Evolutionary conservation across 208 protist species (phyloP).

Genomic region (Histomonas meleagridis): DNA sequence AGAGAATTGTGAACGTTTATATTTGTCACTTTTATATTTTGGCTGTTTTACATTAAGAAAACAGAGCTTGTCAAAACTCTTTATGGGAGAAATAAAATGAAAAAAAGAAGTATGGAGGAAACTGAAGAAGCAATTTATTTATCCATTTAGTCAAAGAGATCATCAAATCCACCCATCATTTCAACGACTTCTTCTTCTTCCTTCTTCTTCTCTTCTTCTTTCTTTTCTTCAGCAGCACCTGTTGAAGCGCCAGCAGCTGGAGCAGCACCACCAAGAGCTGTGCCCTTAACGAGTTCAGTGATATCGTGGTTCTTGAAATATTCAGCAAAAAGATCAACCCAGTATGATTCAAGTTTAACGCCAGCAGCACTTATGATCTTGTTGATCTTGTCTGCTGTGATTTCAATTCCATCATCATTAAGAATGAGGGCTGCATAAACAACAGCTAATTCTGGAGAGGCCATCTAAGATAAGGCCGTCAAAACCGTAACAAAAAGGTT

Average conservation of each 20-base stretch:
- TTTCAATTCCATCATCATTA: slow-evolving; percentile 10
- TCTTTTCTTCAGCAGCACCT: not conserved
- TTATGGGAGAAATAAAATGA: no score
- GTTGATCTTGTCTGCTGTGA: slow-evolving; percentile 22
- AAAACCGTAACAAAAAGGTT: no score
- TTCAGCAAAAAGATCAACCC: slow-evolving; percentile 29
- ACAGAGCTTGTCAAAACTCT: no score
- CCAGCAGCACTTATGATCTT: not conserved
- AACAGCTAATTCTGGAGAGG: slow-evolving; percentile 8
- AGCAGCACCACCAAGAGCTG: not conserved
- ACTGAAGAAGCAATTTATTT: no score
- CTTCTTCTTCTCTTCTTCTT: not conserved
- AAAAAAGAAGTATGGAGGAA: no score
- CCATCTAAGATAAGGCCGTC: not conserved
- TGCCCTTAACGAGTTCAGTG: not conserved
- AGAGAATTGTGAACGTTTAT: no score
- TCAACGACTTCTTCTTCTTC: not conserved
- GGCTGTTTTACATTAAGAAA: no score
- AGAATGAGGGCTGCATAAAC: slow-evolving; percentile 30
- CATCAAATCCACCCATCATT: no score
- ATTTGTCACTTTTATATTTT: no score
- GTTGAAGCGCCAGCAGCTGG: not conserved
- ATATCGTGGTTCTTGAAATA: slow-evolving; percentile 29
- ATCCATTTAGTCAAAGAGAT: no score
- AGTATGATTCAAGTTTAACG: not conserved